Conservation (phyloP, 2,329 filamentous ascomycete genomes). For the Cladosporium sp. region DNA sequence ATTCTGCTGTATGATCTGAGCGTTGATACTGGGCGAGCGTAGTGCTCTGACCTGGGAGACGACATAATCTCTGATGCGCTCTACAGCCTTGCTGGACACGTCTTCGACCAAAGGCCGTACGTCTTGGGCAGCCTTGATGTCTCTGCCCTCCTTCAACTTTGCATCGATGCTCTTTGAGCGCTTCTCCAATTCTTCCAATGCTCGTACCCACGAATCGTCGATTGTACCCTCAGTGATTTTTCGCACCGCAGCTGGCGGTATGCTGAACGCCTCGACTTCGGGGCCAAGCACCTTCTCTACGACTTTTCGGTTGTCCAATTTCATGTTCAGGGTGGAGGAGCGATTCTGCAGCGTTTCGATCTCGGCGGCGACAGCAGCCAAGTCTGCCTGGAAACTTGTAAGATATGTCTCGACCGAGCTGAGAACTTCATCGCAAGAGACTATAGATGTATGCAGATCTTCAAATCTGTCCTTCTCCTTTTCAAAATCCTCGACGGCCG, state of each 20-base stretch:
- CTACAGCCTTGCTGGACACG: conserved; percentile 82
- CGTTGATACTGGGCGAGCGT: conserved; percentile 92
- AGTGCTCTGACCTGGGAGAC: conserved; percentile 93
- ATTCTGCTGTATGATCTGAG: conserved; percentile 93
- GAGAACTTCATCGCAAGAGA: conserved; percentile 87
- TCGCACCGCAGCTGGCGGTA: conserved; percentile 79
- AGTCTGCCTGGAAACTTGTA: conserved; percentile 87
- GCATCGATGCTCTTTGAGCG: conserved; percentile 71
- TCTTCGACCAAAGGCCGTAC: conserved; percentile 82
- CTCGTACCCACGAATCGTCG: conserved; percentile 84
- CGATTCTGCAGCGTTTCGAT: conserved; percentile 91
- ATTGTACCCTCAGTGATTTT: conserved; percentile 87
- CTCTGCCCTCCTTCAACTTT: conserved; percentile 59
- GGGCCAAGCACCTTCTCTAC: conserved; percentile 87
- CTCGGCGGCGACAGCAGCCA: conserved; percentile 88
- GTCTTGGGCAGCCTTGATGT: conserved; percentile 77
- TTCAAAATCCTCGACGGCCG: conserved; percentile 58
- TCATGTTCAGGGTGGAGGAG: conserved; percentile 77
- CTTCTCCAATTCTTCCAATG: conserved; percentile 79
- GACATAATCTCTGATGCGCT: conserved; percentile 90
- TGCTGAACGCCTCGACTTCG: conserved; percentile 85
- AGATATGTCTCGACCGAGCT: conserved; percentile 91
- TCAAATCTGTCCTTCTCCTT: conserved; percentile 82
- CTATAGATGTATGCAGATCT: conserved; percentile 84
- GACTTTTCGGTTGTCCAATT: conserved; percentile 82